Evolutionary conservation across 2,329 filamentous ascomycete species (phyloP).

Genomic region (Exophiala alcalophila): DNA sequence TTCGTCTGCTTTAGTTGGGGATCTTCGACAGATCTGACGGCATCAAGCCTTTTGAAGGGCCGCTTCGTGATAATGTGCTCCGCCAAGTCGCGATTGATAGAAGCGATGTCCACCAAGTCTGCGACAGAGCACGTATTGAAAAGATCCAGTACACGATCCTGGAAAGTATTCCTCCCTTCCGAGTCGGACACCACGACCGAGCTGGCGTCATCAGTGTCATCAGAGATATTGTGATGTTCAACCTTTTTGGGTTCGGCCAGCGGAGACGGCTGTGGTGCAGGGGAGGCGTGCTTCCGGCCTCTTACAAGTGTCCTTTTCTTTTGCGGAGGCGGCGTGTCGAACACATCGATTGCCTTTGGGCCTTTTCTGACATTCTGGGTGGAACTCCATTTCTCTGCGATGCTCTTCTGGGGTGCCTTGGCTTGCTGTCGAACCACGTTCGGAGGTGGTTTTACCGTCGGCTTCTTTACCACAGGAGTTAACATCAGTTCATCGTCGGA

Average conservation of each 20-base stretch:
- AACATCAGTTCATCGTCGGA: constrained; percentile 45
- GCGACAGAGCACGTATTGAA: constrained; percentile 75
- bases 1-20: constrained; percentile 51
- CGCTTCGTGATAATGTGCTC: constrained; percentile 67
- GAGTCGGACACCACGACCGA: constrained; percentile 42
- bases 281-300: constrained; percentile 44
- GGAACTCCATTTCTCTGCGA: constrained; percentile 58
- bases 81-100: constrained; percentile 67
- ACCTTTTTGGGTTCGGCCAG: constrained; percentile 10
- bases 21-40: constrained; percentile 63
- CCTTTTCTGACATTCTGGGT: constrained; percentile 40
- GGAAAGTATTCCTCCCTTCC: constrained; percentile 38
- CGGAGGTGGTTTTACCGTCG: constrained; percentile 35
- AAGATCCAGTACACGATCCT: constrained; percentile 66
- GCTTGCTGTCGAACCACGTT: constrained; percentile 43
- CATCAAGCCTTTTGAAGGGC: constrained; percentile 67
- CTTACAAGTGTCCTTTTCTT: constrained; percentile 47
- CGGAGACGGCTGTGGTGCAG: constrained; percentile 31
- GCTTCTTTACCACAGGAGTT: constrained; percentile 32
- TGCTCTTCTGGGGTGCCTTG: constrained; percentile 53
- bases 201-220: constrained; percentile 45
- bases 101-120: constrained; percentile 78
- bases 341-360: constrained; percentile 25
- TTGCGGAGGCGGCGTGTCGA: constrained; percentile 29
- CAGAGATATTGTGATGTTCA: constrained; percentile 37